These are phyloP conservation scores for Fusarium goolgardi DNA, from an alignment of 2,329 filamentous ascomycete species.

Conservation along the genomic window DNA sequence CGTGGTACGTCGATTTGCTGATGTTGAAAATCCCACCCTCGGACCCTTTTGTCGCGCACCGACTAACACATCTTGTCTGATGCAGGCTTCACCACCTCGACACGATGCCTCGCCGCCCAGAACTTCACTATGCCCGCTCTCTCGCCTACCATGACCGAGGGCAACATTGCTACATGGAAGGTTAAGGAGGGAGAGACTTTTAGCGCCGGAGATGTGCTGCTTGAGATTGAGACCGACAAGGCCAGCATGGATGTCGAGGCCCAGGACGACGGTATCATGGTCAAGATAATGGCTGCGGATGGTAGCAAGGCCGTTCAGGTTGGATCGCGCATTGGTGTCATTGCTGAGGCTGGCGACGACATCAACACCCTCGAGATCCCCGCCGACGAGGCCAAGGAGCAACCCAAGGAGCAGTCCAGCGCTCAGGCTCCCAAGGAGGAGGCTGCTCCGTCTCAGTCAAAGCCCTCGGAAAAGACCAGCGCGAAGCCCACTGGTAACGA, in stretches of 20 bases:
- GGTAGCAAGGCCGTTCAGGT: constrained; percentile 83
- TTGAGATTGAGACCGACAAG: constrained; percentile 95
- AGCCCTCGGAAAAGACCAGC: constrained; percentile 52
- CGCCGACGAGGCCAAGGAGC: constrained; percentile 70
- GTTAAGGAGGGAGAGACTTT: constrained; percentile 89
- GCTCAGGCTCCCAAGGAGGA: constrained; percentile 54
- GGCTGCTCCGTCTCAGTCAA: constrained; percentile 50
- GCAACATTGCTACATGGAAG: constrained; percentile 86
- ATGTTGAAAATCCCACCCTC: constrained; percentile 30
- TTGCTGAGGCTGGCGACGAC: constrained; percentile 86
- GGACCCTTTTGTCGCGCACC: constrained; percentile 43
- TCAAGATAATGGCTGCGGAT: constrained; percentile 81
- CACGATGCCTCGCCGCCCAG: constrained; percentile 75
- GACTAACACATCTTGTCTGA: constrained; percentile 35
- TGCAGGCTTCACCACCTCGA: constrained; percentile 72
- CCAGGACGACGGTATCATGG: constrained; percentile 86
- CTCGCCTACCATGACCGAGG: constrained; percentile 94
- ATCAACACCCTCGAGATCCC: constrained; percentile 79
- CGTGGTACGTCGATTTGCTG: constrained; percentile 63
- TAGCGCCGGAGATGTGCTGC: constrained; percentile 83
- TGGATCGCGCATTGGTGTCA: constrained; percentile 82
- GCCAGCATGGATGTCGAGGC: constrained; percentile 95
- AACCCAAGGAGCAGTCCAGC: constrained; percentile 67
- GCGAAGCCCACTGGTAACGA: constrained; percentile 57
- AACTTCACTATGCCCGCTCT: constrained; percentile 93